phyloP scores from a whole-genome alignment of 306 rosid genomes.

The Lagenaria siceraria region DNA sequence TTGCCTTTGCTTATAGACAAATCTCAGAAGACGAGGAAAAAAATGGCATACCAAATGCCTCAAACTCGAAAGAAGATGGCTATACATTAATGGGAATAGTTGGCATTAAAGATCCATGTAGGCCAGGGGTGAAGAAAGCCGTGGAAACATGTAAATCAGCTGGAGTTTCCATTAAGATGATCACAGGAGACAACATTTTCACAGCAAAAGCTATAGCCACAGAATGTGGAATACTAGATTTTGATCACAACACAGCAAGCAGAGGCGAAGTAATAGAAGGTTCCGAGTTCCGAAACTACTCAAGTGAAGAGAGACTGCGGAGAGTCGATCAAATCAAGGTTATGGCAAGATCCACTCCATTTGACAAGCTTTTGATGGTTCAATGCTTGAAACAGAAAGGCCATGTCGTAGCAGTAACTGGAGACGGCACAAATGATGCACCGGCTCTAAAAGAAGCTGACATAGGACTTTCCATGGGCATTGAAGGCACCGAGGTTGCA shows the following conservation, averaged over 20 bases:
- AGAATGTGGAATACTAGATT: slow-evolving; percentile 69
- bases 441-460: slow-evolving; percentile 89
- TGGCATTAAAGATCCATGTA: slow-evolving; percentile 83
- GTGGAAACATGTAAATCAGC: slow-evolving; percentile 54
- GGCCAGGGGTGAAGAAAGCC: slow-evolving; percentile 42
- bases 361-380: slow-evolving; percentile 81
- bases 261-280: slow-evolving; percentile 58
- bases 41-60: slow-evolving; percentile 12
- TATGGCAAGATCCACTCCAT: slow-evolving; percentile 83
- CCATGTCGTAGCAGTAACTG: slow-evolving; percentile 83
- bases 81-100: slow-evolving; percentile 62
- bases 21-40: slow-evolving; percentile 25
- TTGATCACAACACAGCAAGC: not conserved
- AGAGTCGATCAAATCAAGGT: slow-evolving; percentile 52
- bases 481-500: slow-evolving; percentile 89
- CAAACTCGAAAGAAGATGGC: slow-evolving; percentile 32
- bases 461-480: slow-evolving; percentile 87
- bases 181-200: slow-evolving; percentile 84
- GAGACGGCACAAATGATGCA: slow-evolving; percentile 86
- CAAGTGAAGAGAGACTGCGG: slow-evolving; percentile 49
- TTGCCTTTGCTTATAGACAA: slow-evolving; percentile 57
- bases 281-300: slow-evolving; percentile 54
- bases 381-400: slow-evolving; percentile 55
- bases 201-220: slow-evolving; percentile 80
- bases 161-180: slow-evolving; percentile 73